Percentiles rank a stretch among this genome's conserved stretches.
Conservation (phyloP, 139 green algal species). For the Tetraselmis chui region DNA sequence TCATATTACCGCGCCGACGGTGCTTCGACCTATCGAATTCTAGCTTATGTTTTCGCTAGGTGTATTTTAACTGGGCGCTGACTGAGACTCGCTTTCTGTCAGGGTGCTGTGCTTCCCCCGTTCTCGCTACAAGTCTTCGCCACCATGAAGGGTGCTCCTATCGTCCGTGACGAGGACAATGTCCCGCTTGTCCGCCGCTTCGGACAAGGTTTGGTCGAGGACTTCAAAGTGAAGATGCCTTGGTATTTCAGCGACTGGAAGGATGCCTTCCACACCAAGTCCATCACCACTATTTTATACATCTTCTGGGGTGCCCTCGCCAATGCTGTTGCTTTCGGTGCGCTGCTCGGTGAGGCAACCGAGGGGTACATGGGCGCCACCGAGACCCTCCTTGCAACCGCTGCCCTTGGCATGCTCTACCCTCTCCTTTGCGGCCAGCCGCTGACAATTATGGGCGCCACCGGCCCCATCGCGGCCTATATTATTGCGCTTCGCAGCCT, state of each 20-base stretch:
- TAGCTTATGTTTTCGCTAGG: no score
- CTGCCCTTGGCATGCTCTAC: conserved; percentile 8
- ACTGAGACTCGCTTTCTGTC: no score
- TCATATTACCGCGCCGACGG: no score
- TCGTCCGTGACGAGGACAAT: background rate
- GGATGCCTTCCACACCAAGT: conserved; percentile 12
- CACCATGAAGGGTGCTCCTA: background rate
- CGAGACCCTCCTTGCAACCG: conserved; percentile 8
- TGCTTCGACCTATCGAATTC: no score
- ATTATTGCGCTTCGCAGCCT: background rate
- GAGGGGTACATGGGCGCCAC: conserved; percentile 10
- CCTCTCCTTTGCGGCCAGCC: conserved; percentile 11
- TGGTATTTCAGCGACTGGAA: conserved; percentile 1
- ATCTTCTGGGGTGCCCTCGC: conserved; percentile 13
- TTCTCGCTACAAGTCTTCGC: no score
- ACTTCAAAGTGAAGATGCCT: conserved; percentile 4
- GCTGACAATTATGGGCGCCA: conserved; percentile 14
- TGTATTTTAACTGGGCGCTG: no score
- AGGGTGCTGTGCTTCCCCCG: no score
- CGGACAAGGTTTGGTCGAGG: background rate
- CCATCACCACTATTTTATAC: conserved; percentile 6
- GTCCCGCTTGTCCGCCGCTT: background rate
- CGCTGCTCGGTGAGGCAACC: background rate
- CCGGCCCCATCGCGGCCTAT: conserved; percentile 5
- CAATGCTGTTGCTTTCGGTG: conserved; percentile 9